A percentile compares a stretch with the other conserved stretches of the same genome.
Conservation (phyloP, 768 basidiomycete species). For the Rhodotorula taiwanensis region DNA sequence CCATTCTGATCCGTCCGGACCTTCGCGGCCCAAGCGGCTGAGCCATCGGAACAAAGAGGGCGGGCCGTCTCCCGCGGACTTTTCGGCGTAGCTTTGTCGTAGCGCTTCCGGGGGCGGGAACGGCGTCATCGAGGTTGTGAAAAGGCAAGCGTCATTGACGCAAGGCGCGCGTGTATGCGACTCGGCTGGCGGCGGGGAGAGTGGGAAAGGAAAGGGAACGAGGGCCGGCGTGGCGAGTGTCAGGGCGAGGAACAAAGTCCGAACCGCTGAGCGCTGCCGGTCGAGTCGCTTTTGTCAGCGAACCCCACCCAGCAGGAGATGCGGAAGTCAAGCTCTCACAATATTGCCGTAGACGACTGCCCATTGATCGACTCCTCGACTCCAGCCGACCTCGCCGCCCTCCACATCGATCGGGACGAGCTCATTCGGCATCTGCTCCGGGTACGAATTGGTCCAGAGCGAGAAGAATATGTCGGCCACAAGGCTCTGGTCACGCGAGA, state of each 20-base stretch:
- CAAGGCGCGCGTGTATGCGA: slow-evolving; percentile 29
- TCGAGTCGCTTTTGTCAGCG: neutral
- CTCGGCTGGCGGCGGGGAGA: slow-evolving; percentile 26
- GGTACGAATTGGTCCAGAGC: slow-evolving; percentile 34
- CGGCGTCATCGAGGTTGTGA: slow-evolving; percentile 32
- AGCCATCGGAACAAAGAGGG: neutral
- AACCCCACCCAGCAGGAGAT: too few relatives aligned
- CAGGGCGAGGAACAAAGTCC: slow-evolving; percentile 19
- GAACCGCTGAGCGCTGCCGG: slow-evolving; percentile 24
- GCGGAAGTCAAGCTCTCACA: neutral
- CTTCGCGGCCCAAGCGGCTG: neutral
- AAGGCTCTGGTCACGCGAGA: slow-evolving; percentile 13
- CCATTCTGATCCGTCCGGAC: neutral
- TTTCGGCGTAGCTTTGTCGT: neutral
- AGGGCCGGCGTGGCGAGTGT: slow-evolving; percentile 9
- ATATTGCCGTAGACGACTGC: slow-evolving; percentile 15
- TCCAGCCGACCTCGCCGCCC: slow-evolving; percentile 22
- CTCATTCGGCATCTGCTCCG: slow-evolving; percentile 30
- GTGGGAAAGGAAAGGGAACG: slow-evolving; percentile 28
- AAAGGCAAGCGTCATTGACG: slow-evolving; percentile 34
- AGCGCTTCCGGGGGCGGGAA: slow-evolving; percentile 22
- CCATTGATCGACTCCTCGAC: slow-evolving; percentile 15
- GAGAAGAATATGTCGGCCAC: slow-evolving; percentile 31
- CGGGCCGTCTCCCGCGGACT: neutral
- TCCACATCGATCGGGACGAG: slow-evolving; percentile 22